Evolutionary conservation across 2,329 filamentous ascomycete genomes (phyloP).

Genomic region (Trichoderma koningiopsis): DNA sequence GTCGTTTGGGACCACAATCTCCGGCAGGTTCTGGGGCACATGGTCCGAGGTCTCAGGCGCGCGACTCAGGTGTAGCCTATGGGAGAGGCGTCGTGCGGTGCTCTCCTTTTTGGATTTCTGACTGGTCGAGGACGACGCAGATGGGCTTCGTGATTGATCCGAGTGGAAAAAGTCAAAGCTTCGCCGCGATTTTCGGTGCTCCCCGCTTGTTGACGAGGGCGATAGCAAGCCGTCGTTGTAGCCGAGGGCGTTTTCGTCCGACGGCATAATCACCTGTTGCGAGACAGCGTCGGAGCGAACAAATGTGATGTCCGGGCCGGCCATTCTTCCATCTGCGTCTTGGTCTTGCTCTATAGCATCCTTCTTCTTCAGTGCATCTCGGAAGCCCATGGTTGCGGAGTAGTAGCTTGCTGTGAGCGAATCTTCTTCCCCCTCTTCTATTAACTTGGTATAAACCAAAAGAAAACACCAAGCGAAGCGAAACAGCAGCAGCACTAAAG

Average conservation of each 20-base stretch:
- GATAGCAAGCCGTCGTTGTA: constrained; percentile 39
- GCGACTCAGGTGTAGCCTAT: constrained; percentile 68
- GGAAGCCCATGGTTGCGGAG: constrained; percentile 49
- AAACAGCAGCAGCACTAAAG: constrained; percentile 3
- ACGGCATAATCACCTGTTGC: constrained; percentile 76
- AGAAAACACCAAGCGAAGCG: background rate
- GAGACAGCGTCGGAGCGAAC: constrained; percentile 80
- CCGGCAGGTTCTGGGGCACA: constrained; percentile 78
- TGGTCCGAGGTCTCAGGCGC: constrained; percentile 65
- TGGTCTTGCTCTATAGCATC: constrained; percentile 47
- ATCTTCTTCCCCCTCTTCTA: background rate
- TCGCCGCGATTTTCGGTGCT: constrained; percentile 39
- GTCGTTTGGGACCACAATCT: constrained; percentile 58
- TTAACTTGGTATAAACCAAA: background rate
- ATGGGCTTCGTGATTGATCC: constrained; percentile 52
- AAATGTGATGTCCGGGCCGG: constrained; percentile 73
- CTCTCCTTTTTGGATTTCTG: constrained; percentile 40
- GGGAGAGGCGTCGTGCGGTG: constrained; percentile 58
- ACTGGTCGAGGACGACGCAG: constrained; percentile 47
- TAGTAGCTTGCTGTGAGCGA: background rate
- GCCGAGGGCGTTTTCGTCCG: constrained; percentile 41
- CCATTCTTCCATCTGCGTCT: constrained; percentile 42
- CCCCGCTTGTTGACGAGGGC: constrained; percentile 34
- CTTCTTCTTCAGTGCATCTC: constrained; percentile 58
- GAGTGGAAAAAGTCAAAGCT: constrained; percentile 52